phyloP scores from a whole-genome alignment of 148 eudicot species.

The Camellia japonica region DNA sequence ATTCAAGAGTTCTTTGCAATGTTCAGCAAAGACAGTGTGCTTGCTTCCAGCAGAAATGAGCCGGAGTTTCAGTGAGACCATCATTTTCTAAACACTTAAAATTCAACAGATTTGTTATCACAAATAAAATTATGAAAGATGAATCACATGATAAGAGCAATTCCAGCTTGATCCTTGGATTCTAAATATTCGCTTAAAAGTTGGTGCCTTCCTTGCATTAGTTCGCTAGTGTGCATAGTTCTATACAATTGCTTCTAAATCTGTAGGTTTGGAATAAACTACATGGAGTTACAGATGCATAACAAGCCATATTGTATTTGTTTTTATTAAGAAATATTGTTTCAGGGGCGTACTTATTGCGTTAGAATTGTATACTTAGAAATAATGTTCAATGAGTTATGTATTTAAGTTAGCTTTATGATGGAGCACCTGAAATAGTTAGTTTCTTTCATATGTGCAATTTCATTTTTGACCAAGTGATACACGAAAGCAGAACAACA shows the following conservation, averaged over 20 bases:
- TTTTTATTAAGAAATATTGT: neutral
- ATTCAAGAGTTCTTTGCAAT: neutral
- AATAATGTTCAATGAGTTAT: neutral
- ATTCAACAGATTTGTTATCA: neutral
- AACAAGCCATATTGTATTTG: neutral
- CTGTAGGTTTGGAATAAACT: neutral
- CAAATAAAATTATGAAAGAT: neutral
- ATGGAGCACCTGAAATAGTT: neutral
- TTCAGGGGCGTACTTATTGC: neutral
- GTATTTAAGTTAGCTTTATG: neutral
- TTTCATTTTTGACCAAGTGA: neutral
- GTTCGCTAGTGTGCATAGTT: neutral
- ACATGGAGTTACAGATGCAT: neutral
- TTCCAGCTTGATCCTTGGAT: neutral
- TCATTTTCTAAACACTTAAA: neutral
- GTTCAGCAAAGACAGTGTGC: neutral
- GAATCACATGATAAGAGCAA: neutral
- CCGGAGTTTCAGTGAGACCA: slow-evolving; percentile 10
- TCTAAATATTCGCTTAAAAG: neutral
- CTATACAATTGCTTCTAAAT: neutral
- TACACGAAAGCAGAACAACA: neutral
- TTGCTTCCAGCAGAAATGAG: neutral
- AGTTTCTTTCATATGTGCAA: neutral
- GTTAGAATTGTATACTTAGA: neutral
- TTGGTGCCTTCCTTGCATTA: neutral